Evolutionary conservation across 768 basidiomycete species (phyloP).

Genomic region (Boletus eberwhitei): DNA sequence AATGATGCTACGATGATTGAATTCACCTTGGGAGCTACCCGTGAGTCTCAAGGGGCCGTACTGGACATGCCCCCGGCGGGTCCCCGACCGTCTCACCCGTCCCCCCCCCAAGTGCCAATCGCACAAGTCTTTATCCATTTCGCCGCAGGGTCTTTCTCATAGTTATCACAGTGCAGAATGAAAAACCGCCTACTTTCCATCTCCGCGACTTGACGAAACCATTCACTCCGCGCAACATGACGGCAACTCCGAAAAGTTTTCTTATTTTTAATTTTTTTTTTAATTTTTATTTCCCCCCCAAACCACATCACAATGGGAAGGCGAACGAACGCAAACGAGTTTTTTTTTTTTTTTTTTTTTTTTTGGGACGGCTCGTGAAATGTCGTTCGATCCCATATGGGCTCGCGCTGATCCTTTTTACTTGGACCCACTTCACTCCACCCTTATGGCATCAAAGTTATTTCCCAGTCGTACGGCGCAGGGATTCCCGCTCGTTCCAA

Average conservation of each 20-base stretch:
- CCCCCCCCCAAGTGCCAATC: conserved; percentile 50
- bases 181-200: conserved; percentile 8
- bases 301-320: no score
- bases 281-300: no score
- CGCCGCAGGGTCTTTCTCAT: no score
- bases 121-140: conserved; percentile 10
- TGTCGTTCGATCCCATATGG: not conserved
- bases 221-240: conserved; percentile 11
- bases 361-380: no score
- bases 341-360: no score
- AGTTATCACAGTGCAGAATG: no score
- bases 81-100: no score
- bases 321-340: no score
- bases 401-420: not conserved
- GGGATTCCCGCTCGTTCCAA: not conserved
- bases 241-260: not conserved
- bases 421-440: not conserved
- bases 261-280: no score
- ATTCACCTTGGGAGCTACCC: conserved; percentile 55
- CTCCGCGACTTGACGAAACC: conserved; percentile 19
- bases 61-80: no score
- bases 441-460: conserved; percentile 7
- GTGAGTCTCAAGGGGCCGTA: conserved; percentile 56
- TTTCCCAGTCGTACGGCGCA: conserved; percentile 6
- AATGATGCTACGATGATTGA: no score